Evolutionary conservation across 2,329 filamentous ascomycete genomes (phyloP), one percentile per base, ranked within the genome.

Genomic region (Blumeria hordei): DNA sequence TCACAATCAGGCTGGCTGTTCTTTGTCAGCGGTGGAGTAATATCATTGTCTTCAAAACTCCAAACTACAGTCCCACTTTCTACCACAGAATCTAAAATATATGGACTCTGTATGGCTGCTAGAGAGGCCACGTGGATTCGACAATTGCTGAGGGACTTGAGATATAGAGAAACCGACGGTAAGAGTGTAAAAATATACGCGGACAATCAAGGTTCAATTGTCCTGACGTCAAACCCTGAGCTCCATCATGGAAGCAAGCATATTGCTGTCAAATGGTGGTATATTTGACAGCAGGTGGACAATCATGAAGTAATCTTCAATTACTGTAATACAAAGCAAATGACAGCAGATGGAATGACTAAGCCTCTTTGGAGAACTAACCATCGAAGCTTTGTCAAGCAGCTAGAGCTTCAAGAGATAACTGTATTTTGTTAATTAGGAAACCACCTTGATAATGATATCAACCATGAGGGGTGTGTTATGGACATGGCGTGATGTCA

Each of bases 221-320:
- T 41, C 2, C 39, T 44, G 5, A 53, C 34, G 3, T 41, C 35
- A 41, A 53, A 53, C 16, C 50, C 50, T 28, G 50, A 53, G 35
- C 35, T 53, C 14, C 50, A 53, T n/a, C 50, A 53, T 12, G 4
- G 50, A 28, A 53, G 50, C 28, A 53, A 53, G 32, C 50, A 53
- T 53, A 53, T 53, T 12, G 34, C 34, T 28, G 50, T 53, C 16
- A 53, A 53, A 39, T 53, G 34, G 50, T 21, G 50, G 50, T 53
- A 53, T 37, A 53, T 53, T 8, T 36, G 35, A 3, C 21, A 53
- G 5, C 50, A 33, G 7, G 35, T 41, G 18, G 32, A 53, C 32
- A 39, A 33, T n/a, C 6, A 39, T 16, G n/a, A 53, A 28, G 34
- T 53, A 5, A 3, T 10, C 8, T 28, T 53, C 11, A 39, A 33